Conservation (phyloP, 805 yeast genomes). For the Sugiyamaella americana region DNA sequence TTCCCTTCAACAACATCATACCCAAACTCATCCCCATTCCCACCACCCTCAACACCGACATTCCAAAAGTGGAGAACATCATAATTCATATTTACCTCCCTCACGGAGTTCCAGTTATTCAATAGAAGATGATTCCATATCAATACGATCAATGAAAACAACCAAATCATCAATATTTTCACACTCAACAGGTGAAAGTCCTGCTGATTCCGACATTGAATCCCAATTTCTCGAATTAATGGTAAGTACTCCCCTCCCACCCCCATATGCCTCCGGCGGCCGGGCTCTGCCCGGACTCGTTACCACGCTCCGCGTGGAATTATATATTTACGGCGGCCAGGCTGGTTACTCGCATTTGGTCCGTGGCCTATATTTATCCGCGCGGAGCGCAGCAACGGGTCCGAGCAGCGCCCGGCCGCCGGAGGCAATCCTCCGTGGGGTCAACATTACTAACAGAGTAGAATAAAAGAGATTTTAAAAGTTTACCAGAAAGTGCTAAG, state of each 20-base stretch:
- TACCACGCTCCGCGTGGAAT: too few relatives aligned
- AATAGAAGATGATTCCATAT: conserved; percentile 15
- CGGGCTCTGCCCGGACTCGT: neutral
- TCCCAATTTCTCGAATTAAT: conserved; percentile 70
- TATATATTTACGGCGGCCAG: neutral
- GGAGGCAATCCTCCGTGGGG: neutral
- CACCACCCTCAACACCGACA: too few relatives aligned
- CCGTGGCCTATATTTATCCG: too few relatives aligned
- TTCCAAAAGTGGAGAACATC: too few relatives aligned
- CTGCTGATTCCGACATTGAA: conserved; percentile 63
- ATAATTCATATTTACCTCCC: neutral
- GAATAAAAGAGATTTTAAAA: conserved; percentile 59
- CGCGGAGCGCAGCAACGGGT: neutral
- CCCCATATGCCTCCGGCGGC: neutral
- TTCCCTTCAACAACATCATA: neutral
- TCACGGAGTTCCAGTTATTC: conserved; percentile 8
- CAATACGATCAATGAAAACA: neutral
- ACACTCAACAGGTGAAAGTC: too few relatives aligned
- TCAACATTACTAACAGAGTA: neutral
- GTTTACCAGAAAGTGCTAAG: conserved; percentile 65
- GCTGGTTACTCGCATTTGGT: too few relatives aligned
- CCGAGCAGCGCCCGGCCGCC: neutral
- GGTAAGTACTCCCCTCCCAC: conserved; percentile 33
- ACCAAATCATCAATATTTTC: neutral
- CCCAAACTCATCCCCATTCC: neutral